These are phyloP conservation scores for Phylloporus arenicola DNA, from an alignment of 768 basidiomycete species.

Conservation along the genomic window DNA sequence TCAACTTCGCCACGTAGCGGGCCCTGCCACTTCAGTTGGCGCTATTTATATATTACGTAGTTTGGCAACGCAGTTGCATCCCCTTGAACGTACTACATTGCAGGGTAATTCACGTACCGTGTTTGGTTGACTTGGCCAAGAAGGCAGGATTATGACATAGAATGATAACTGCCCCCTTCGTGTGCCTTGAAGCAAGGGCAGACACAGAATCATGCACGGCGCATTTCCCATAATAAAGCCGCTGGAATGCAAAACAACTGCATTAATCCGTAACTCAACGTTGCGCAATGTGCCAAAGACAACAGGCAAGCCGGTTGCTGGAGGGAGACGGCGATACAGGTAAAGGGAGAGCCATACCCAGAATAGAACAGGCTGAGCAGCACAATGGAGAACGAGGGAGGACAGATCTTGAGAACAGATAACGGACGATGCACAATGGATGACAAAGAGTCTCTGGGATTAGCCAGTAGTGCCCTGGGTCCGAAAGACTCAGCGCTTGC, in stretches of 20 bases:
- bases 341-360: not conserved
- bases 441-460: too few relatives aligned
- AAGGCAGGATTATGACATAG: not conserved
- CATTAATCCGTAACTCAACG: not conserved
- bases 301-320: not conserved
- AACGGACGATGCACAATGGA: too few relatives aligned
- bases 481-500: not conserved
- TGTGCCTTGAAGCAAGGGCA: not conserved
- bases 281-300: not conserved
- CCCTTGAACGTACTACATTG: too few relatives aligned
- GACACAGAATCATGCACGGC: not conserved
- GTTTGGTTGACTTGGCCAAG: too few relatives aligned
- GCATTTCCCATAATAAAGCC: not conserved
- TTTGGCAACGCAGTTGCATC: not conserved
- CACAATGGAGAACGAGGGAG: not conserved
- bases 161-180: not conserved
- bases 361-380: not conserved
- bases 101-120: too few relatives aligned
- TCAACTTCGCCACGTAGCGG: too few relatives aligned
- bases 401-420: not conserved
- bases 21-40: too few relatives aligned
- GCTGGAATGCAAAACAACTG: not conserved
- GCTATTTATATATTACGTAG: too few relatives aligned
- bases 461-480: too few relatives aligned
- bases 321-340: not conserved